These are phyloP conservation scores for Lactuca sativa DNA, from an alignment of 129 eudicot genomes.

Conservation along the genomic window DNA sequence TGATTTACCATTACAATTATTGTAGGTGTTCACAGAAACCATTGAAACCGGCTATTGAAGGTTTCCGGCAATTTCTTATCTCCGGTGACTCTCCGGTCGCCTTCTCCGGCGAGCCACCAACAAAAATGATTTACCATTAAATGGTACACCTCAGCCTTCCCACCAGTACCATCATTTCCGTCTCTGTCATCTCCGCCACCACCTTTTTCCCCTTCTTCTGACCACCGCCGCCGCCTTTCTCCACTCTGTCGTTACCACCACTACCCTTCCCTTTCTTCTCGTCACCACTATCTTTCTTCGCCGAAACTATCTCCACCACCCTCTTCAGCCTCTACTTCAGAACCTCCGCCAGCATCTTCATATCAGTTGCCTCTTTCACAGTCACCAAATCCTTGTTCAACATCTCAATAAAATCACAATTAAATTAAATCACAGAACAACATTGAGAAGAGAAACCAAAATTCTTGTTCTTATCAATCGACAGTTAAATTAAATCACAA, in stretches of 20 bases:
- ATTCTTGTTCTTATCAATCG: too few species aligned
- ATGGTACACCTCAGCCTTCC: slow-evolving; percentile 10
- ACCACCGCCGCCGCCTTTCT: slow-evolving; percentile 6
- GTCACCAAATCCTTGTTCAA: slow-evolving; percentile 55
- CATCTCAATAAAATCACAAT: slow-evolving; percentile 54
- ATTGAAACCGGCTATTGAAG: too few species aligned
- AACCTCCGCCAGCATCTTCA: slow-evolving; percentile 52
- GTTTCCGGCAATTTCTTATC: too few species aligned
- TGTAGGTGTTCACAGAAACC: too few species aligned
- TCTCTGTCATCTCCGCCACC: neutral
- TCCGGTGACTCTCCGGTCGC: too few species aligned
- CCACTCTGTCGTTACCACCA: slow-evolving; percentile 23
- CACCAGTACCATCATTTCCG: neutral
- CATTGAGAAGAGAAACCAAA: neutral
- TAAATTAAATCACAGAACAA: neutral
- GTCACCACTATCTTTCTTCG: slow-evolving; percentile 54
- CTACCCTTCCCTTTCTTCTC: slow-evolving; percentile 12
- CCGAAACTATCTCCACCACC: slow-evolving; percentile 55
- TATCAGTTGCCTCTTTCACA: slow-evolving; percentile 67
- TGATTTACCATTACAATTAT: too few species aligned
- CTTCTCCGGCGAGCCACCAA: too few species aligned
- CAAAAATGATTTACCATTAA: too few species aligned
- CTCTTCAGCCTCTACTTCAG: slow-evolving; percentile 51
- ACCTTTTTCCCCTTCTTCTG: slow-evolving; percentile 9
- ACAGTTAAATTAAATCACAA: too few species aligned